phyloP scores from a whole-genome alignment of 2,329 filamentous ascomycete species.

The Xylaria sp. region DNA sequence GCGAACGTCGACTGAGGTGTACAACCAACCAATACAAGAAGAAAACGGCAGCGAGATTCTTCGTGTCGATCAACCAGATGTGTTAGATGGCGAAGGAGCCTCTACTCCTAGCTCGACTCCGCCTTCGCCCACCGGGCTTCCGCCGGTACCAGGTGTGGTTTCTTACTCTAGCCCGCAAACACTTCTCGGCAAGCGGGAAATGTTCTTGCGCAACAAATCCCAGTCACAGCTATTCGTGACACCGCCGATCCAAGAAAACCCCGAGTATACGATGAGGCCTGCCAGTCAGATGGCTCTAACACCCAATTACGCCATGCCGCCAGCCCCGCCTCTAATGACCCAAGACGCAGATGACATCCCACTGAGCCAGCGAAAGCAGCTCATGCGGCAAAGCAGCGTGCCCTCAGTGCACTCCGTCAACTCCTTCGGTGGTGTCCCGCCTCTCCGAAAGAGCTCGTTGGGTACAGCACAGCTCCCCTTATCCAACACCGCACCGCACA shows the following conservation, averaged over 20 bases:
- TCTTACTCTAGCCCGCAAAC: constrained; percentile 66
- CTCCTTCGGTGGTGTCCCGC: constrained; percentile 27
- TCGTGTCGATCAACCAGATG: constrained; percentile 30
- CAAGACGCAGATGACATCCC: constrained; percentile 75
- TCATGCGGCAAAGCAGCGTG: constrained; percentile 67
- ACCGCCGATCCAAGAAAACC: constrained; percentile 43
- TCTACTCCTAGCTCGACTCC: constrained; percentile 32
- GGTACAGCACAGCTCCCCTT: constrained; percentile 10
- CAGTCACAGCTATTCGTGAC: constrained; percentile 53
- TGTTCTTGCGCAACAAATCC: constrained; percentile 64
- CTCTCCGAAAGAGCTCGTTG: constrained; percentile 23
- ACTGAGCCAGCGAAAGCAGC: constrained; percentile 72
- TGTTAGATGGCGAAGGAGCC: constrained; percentile 42
- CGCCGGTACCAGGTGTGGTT: constrained; percentile 58
- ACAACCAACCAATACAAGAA: constrained; percentile 58
- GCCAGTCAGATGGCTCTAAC: constrained; percentile 58
- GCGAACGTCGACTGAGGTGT: constrained; percentile 46
- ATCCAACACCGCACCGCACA: constrained; percentile 30
- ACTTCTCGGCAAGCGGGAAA: constrained; percentile 66
- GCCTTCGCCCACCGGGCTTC: constrained; percentile 37
- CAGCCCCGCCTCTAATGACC: constrained; percentile 43
- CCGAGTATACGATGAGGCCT: constrained; percentile 40
- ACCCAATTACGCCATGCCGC: constrained; percentile 52
- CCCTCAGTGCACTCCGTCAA: constrained; percentile 45
- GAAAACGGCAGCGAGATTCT: constrained; percentile 49